A percentile compares a stretch with the other conserved stretches of the same genome.
Evolutionary conservation across 179 eudicot species (phyloP).

Genomic region (Heliamphora pulchella): DNA sequence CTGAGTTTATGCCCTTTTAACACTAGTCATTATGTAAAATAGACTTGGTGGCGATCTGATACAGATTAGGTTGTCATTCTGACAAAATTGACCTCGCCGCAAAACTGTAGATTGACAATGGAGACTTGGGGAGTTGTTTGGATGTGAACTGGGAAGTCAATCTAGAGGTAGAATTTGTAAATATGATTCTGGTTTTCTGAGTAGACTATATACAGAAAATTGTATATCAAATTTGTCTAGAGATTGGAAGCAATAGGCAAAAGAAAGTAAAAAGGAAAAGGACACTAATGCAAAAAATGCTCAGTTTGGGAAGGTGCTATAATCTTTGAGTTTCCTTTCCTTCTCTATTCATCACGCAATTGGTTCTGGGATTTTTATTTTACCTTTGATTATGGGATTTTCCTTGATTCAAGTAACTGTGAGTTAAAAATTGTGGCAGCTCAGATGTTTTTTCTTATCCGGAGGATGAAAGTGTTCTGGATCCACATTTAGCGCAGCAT

Average conservation of each 20-base stretch:
- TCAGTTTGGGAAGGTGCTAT: background rate
- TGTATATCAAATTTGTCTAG: background rate
- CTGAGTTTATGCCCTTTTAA: background rate
- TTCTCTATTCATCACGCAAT: background rate
- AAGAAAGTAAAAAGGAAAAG: background rate
- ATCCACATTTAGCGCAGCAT: slow-evolving; percentile 86
- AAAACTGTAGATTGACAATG: background rate
- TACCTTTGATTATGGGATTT: background rate
- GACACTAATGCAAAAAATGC: background rate
- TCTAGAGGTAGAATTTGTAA: background rate
- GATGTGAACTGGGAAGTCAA: background rate
- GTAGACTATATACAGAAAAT: background rate
- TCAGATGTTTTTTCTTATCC: slow-evolving; percentile 94
- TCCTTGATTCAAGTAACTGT: slow-evolving; percentile 20
- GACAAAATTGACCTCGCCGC: no score
- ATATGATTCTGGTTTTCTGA: background rate
- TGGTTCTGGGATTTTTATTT: background rate
- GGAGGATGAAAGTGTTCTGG: slow-evolving; percentile 91
- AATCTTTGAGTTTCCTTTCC: background rate
- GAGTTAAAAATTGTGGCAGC: slow-evolving; percentile 42
- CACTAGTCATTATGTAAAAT: background rate
- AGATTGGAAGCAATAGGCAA: background rate
- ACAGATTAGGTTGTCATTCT: background rate
- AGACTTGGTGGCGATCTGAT: background rate
- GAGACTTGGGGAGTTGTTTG: background rate